Evolutionary conservation across 345 rosid species (phyloP).

Genomic region (Eucalyptus brandiana): DNA sequence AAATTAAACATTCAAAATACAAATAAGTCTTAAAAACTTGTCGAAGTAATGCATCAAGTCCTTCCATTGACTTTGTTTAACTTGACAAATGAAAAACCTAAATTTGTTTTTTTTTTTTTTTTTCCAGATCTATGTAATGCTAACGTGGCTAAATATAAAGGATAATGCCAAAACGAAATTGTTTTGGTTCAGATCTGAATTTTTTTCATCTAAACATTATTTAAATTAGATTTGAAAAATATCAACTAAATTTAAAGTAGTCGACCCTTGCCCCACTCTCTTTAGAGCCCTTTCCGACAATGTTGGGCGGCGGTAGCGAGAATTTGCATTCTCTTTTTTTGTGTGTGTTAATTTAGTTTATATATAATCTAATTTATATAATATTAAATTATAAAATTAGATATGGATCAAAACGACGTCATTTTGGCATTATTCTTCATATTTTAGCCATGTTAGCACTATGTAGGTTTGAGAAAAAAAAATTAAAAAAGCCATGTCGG

Average conservation of each 20-base stretch:
- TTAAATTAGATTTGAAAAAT: too few species aligned
- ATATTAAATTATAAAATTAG: too few species aligned
- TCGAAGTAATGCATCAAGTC: neutral
- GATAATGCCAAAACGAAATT: neutral
- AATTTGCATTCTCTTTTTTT: neutral
- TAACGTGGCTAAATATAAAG: neutral
- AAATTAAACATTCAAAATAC: too few species aligned
- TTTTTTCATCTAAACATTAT: neutral
- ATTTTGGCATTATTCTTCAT: too few species aligned
- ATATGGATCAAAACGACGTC: fast-evolving
- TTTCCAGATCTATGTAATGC: fast-evolving
- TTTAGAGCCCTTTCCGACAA: neutral
- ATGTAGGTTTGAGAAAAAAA: too few species aligned
- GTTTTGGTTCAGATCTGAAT: fast-evolving
- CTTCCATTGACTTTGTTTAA: neutral
- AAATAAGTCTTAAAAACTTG: too few species aligned
- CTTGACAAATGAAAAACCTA: neutral
- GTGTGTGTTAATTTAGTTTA: neutral
- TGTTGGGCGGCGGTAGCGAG: neutral
- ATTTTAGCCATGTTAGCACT: too few species aligned
- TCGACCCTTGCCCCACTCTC: neutral
- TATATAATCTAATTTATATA: too few species aligned
- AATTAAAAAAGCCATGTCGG: fast-evolving
- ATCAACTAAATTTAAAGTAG: too few species aligned
- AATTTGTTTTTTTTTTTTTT: too few species aligned